Percentiles rank a stretch among this genome's conserved stretches.
phyloP scores from a whole-genome alignment of 2,329 filamentous ascomycete genomes.

The Penicillium sp. region DNA sequence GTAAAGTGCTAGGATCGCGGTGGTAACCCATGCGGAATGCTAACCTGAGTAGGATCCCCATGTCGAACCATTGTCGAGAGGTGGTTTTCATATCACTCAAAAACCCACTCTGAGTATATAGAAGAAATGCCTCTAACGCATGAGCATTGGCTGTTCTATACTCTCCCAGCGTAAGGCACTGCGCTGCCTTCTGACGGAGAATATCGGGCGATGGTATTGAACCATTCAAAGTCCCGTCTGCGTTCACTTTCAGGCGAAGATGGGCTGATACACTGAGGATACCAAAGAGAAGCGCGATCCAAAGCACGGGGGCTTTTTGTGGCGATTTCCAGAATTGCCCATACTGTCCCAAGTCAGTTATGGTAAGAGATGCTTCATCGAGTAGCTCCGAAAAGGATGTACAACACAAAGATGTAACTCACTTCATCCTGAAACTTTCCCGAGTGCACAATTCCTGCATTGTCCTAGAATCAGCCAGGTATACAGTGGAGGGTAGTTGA shows the following conservation, averaged over 20 bases:
- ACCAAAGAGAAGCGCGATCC: conserved; percentile 17
- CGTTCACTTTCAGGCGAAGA: background rate
- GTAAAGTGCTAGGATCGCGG: conserved; percentile 52
- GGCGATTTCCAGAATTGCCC: conserved; percentile 19
- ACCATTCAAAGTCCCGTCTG: background rate
- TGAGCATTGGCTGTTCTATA: conserved; percentile 1
- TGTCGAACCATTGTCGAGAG: background rate
- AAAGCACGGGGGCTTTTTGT: conserved; percentile 9
- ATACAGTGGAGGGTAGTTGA: background rate
- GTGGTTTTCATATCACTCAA: background rate
- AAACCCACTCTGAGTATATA: conserved; percentile 40
- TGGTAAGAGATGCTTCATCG: no score
- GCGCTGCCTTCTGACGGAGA: conserved; percentile 2
- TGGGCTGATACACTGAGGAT: conserved; percentile 9
- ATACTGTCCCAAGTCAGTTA: conserved; percentile 7
- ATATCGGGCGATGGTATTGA: background rate
- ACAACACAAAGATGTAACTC: background rate
- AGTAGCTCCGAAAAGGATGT: background rate
- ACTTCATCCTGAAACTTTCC: conserved; percentile 15
- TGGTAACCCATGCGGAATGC: conserved; percentile 62
- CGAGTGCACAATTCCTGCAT: conserved; percentile 13
- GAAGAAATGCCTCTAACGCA: background rate
- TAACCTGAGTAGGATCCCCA: background rate
- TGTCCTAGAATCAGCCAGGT: background rate
- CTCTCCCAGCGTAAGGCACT: conserved; percentile 20